A percentile compares a stretch with the other conserved stretches of the same genome.
phyloP scores from a whole-genome alignment of 257 asterid genomes.

The Agastache rugosa region DNA sequence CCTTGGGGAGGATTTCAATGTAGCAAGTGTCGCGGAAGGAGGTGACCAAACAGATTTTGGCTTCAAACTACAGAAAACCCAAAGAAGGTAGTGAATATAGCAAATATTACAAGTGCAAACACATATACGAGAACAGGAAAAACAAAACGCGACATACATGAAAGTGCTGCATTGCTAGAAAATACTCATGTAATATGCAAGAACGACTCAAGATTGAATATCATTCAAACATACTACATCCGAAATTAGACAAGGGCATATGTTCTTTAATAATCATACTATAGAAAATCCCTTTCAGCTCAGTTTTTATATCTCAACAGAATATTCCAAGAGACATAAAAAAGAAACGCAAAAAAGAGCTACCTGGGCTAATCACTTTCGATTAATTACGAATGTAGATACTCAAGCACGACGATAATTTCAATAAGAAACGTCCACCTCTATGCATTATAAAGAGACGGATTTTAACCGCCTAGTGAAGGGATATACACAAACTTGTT shows the following conservation, averaged over 20 bases:
- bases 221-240: background rate
- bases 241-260: background rate
- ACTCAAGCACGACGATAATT: no score
- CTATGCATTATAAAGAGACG: background rate
- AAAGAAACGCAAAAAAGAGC: no score
- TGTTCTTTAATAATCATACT: background rate
- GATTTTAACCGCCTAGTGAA: background rate
- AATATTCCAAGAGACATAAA: background rate
- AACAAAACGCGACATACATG: background rate
- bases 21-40: constrained; percentile 88
- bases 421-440: background rate
- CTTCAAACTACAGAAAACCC: constrained; percentile 63
- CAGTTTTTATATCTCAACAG: background rate
- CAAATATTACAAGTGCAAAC: background rate
- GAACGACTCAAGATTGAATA: background rate
- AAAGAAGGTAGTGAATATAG: background rate
- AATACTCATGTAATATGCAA: background rate
- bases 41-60: constrained; percentile 84
- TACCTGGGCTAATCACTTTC: no score
- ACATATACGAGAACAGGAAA: background rate
- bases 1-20: constrained; percentile 89
- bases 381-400: no score
- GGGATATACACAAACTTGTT: no score
- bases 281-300: background rate
- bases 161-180: background rate